Percentiles rank a stretch among this genome's conserved stretches.
Evolutionary conservation across 345 rosid genomes (phyloP).

Genomic region (Mangifera indica): DNA sequence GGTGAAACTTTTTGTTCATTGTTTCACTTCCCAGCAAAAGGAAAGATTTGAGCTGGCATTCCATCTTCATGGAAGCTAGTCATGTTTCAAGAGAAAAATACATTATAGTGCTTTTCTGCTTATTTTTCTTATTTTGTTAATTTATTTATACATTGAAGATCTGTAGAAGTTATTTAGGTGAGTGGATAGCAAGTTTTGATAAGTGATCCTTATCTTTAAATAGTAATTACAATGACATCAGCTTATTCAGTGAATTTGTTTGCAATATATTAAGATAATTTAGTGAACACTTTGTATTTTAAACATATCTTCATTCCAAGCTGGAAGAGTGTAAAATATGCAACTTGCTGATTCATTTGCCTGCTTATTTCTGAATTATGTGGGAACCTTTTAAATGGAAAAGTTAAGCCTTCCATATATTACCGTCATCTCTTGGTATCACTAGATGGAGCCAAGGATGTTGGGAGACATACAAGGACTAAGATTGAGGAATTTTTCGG

Average conservation of each 20-base stretch:
- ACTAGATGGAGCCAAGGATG: background rate
- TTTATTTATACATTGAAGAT: background rate
- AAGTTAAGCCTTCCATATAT: background rate
- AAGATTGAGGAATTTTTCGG: background rate
- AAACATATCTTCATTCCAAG: background rate
- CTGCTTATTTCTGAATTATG: background rate
- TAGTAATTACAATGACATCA: background rate
- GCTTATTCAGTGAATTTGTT: no score
- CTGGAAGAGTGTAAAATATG: background rate
- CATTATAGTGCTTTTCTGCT: background rate
- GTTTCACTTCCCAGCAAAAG: constrained; percentile 7
- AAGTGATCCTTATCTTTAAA: background rate
- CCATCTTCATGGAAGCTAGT: constrained; percentile 21
- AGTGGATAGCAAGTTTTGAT: constrained; percentile 10
- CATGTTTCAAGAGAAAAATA: background rate
- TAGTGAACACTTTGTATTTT: background rate
- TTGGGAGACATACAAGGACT: background rate
- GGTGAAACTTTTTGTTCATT: constrained; percentile 46
- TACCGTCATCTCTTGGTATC: background rate
- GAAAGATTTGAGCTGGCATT: constrained; percentile 21
- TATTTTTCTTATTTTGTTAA: constrained; percentile 5
- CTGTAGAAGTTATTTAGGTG: background rate
- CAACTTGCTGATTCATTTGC: background rate
- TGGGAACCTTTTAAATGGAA: background rate
- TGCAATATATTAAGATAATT: no score